Evolutionary conservation across 371 early-diverging fungal species (phyloP).

Genomic region (Homolaphlyctis polyrhiza): DNA sequence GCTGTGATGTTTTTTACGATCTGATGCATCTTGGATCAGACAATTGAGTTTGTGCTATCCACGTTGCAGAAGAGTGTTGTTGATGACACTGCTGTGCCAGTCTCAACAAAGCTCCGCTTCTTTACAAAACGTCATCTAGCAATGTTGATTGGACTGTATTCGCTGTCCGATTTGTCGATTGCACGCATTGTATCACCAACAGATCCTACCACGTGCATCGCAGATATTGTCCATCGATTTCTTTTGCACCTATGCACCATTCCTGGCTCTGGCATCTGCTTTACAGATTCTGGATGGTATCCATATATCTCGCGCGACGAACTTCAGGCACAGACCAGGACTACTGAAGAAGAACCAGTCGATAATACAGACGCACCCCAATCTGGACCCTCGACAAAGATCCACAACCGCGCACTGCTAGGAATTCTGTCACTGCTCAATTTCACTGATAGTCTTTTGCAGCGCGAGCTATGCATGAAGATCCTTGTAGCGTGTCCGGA

Average conservation of each 20-base stretch:
- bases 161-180: slow-evolving; percentile 5
- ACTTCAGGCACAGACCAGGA: too few species aligned
- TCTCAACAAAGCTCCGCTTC: slow-evolving; percentile 50
- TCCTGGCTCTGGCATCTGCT: slow-evolving; percentile 73
- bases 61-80: slow-evolving; percentile 55
- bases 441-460: slow-evolving; percentile 61
- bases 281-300: slow-evolving; percentile 72
- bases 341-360: too few species aligned
- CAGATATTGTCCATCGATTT: slow-evolving; percentile 64
- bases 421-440: slow-evolving; percentile 57
- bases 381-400: slow-evolving; percentile 15
- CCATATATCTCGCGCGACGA: too few species aligned
- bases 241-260: slow-evolving; percentile 66
- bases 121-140: slow-evolving; percentile 67
- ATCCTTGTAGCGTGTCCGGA: slow-evolving; percentile 71
- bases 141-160: slow-evolving; percentile 27
- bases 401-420: slow-evolving; percentile 55
- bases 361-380: slow-evolving; percentile 7
- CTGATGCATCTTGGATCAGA: slow-evolving; percentile 43
- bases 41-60: slow-evolving; percentile 56
- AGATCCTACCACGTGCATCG: slow-evolving; percentile 21
- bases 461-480: slow-evolving; percentile 61
- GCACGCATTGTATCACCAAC: background rate
- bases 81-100: slow-evolving; percentile 56
- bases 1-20: too few species aligned